Evolutionary conservation across 163 green algal species (phyloP).

Genomic region (Prototheca wickerhamii): DNA sequence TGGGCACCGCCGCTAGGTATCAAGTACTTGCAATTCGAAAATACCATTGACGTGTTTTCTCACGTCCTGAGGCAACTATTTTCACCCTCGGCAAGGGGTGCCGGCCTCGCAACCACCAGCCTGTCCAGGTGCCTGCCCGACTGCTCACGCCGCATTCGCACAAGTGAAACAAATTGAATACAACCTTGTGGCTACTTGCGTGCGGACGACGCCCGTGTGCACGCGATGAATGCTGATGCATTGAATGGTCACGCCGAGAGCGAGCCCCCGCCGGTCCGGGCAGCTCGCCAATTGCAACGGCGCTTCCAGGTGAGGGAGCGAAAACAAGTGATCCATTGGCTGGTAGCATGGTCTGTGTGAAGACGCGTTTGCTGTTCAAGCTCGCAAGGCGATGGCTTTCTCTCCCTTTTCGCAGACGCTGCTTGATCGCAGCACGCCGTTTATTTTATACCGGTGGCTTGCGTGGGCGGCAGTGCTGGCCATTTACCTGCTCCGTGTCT

Average conservation of each 20-base stretch:
- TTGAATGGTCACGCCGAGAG: background rate
- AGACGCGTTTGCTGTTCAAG: background rate
- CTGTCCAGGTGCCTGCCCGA: too few relatives aligned
- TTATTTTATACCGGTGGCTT: slow-evolving; percentile 53
- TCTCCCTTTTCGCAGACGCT: slow-evolving; percentile 17
- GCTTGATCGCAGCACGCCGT: slow-evolving; percentile 61
- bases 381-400: background rate
- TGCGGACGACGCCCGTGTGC: background rate
- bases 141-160: too few relatives aligned
- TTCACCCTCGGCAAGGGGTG: too few relatives aligned
- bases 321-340: background rate
- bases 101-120: too few relatives aligned
- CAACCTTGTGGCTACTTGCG: background rate
- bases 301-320: background rate
- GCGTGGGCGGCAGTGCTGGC: slow-evolving; percentile 33
- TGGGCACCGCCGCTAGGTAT: too few relatives aligned
- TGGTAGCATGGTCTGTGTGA: background rate
- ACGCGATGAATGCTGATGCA: background rate
- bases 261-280: background rate
- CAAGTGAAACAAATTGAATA: background rate
- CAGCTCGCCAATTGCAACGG: background rate
- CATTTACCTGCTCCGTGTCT: slow-evolving; percentile 66
- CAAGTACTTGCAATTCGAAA: too few relatives aligned
- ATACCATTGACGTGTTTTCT: too few relatives aligned
- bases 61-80: too few relatives aligned